These are phyloP conservation scores for Blepharisma undulans DNA, from an alignment of 169 alveolate genomes.

Conservation along the genomic window DNA sequence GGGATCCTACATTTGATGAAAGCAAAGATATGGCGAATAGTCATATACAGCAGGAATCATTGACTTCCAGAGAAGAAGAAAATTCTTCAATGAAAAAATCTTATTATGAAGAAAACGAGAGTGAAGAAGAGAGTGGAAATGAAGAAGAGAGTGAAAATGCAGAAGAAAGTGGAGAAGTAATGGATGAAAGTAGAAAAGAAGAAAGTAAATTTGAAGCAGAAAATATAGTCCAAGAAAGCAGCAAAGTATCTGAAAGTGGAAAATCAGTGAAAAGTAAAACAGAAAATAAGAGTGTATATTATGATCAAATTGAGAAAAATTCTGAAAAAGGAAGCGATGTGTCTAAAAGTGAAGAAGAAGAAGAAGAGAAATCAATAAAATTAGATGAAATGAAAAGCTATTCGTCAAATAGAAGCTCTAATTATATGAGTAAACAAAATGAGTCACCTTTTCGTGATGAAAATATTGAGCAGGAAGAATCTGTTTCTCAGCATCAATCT, in stretches of 20 bases:
- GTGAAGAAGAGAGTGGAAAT: conserved; percentile 2
- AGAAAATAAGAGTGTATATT: not conserved
- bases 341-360: not conserved
- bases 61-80: not conserved
- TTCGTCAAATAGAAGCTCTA: not conserved
- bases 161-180: not conserved
- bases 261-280: not conserved
- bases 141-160: not conserved
- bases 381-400: not conserved
- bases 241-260: not conserved
- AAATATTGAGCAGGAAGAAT: not conserved
- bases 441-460: not conserved
- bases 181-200: not conserved
- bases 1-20: not conserved
- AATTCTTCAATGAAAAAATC: not conserved
- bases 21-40: not conserved
- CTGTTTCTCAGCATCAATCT: not conserved
- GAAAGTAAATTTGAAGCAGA: not conserved
- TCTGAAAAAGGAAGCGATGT: not conserved
- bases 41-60: not conserved
- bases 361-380: not conserved
- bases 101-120: conserved; percentile 26
- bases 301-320: not conserved
- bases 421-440: not conserved
- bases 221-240: not conserved